These are phyloP conservation scores for Kentomonas sorsogonicus DNA, from an alignment of 208 protist species.

Conservation along the genomic window DNA sequence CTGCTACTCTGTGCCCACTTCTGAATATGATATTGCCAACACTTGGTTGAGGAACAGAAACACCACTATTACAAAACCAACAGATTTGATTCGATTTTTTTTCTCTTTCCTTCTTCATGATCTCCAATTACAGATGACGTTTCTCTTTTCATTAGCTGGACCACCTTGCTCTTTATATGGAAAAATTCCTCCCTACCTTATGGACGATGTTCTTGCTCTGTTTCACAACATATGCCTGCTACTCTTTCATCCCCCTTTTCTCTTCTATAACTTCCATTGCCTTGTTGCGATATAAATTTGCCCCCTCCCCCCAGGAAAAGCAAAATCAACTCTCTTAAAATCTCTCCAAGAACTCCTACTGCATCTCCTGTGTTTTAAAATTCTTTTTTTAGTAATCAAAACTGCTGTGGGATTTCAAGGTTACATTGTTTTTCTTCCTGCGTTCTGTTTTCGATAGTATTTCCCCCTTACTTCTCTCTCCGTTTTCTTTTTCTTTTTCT, in stretches of 20 bases:
- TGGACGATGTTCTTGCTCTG: background rate
- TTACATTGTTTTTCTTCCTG: no score
- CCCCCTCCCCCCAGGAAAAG: no score
- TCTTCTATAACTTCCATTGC: slow-evolving; percentile 15
- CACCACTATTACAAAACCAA: background rate
- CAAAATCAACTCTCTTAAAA: no score
- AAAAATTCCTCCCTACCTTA: background rate
- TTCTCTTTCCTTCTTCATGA: slow-evolving; percentile 13
- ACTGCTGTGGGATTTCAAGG: no score
- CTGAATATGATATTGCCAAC: background rate
- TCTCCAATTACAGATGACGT: no score
- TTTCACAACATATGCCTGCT: no score
- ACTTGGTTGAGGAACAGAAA: slow-evolving; percentile 5
- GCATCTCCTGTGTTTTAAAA: background rate
- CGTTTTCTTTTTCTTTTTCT: background rate
- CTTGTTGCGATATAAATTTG: slow-evolving; percentile 4
- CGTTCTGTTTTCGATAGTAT: background rate
- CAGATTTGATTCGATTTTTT: background rate
- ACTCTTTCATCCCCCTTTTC: background rate
- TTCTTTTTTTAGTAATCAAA: slow-evolving; percentile 5
- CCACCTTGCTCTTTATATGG: slow-evolving; percentile 1
- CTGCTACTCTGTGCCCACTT: background rate
- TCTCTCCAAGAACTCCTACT: background rate
- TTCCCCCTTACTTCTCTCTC: slow-evolving; percentile 9
- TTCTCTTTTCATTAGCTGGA: background rate